Conservation (phyloP, 805 yeast genomes). For the Grigorovia humatica region DNA sequence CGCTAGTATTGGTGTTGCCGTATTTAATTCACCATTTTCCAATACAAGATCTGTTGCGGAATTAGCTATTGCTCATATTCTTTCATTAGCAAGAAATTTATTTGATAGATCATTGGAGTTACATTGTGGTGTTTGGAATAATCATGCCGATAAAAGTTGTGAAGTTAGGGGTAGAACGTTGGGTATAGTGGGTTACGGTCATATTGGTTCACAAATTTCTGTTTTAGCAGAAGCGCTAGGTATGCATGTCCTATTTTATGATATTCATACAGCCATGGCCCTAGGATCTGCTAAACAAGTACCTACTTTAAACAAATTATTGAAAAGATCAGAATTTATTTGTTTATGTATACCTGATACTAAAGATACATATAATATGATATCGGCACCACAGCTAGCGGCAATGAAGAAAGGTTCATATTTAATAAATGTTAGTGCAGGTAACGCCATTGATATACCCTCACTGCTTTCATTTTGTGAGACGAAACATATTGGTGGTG, state of each 20-base stretch:
- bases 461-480: slow-evolving; percentile 84
- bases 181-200: slow-evolving; percentile 96
- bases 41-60: slow-evolving; percentile 98
- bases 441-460: slow-evolving; percentile 91
- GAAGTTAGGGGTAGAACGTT: slow-evolving; percentile 96
- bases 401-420: slow-evolving; percentile 95
- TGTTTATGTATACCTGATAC: slow-evolving; percentile 91
- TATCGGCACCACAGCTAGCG: slow-evolving; percentile 80
- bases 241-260: slow-evolving; percentile 90
- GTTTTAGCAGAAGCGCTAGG: slow-evolving; percentile 97
- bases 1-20: slow-evolving; percentile 86
- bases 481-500: slow-evolving; percentile 89
- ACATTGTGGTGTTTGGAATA: slow-evolving; percentile 96
- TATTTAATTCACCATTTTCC: slow-evolving; percentile 95
- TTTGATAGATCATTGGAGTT: slow-evolving; percentile 92
- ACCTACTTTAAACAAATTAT: slow-evolving; percentile 67
- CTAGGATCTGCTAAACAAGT: slow-evolving; percentile 95
- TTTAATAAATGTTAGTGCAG: slow-evolving; percentile 90
- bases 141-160: slow-evolving; percentile 90
- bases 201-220: slow-evolving; percentile 92
- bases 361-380: slow-evolving; percentile 82
- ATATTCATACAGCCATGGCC: slow-evolving; percentile 84
- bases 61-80: slow-evolving; percentile 87
- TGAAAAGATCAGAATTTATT: slow-evolving; percentile 74
- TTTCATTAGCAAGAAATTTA: slow-evolving; percentile 85